Evolutionary conservation across 805 yeast genomes (phyloP), one percentile per base, ranked within the genome.

Genomic region (Wilhelminamyces savonicus): DNA sequence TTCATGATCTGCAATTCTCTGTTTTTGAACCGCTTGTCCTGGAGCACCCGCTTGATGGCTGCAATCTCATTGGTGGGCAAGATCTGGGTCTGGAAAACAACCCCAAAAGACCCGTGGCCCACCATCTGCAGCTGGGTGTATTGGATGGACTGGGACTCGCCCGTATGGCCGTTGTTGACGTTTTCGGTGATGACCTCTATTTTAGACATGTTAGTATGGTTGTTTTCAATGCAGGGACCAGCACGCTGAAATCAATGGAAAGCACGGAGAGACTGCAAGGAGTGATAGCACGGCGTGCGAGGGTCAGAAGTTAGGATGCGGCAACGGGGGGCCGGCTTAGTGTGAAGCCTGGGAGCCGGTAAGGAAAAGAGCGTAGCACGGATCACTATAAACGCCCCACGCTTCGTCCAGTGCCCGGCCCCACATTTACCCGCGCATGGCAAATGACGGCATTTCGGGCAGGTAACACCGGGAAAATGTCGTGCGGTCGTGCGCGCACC

Each of bases 41-140:
- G 97, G 16, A 90, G 69, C n/a, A 92, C 99, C 44, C 94, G 75
- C 59, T 92, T 92, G 52, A 92, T 86, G 29, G 98, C 98, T 13
- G 90, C 94, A 24, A 77, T 72, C 45, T 79, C 83, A 36, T 82
- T 77, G 14, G 82, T 69, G 12, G 90, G 87, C 37, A 74, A 50
- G 23, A 92, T 66, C 35, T 74, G 77, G 5, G 95, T 86, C 43
- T 85, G 92, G 53, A 86, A 87, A n/a, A 92, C 98, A 20, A 87
- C 88, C 3, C 98, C 98, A 62, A 92, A 92, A n/a, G 97, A 88
- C 8, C 98, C 98, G 57, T 85, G 94, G n/a, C 98, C 98, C 24
- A 90, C 92, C 71, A 88, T 87, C 43, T 84, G 82, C 23, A 84
- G 74, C 46, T 81, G 86, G 12, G 88, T 81, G 60, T 84, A 86